phyloP scores from a whole-genome alignment of 257 asterid genomes.

The Catharanthus roseus region DNA sequence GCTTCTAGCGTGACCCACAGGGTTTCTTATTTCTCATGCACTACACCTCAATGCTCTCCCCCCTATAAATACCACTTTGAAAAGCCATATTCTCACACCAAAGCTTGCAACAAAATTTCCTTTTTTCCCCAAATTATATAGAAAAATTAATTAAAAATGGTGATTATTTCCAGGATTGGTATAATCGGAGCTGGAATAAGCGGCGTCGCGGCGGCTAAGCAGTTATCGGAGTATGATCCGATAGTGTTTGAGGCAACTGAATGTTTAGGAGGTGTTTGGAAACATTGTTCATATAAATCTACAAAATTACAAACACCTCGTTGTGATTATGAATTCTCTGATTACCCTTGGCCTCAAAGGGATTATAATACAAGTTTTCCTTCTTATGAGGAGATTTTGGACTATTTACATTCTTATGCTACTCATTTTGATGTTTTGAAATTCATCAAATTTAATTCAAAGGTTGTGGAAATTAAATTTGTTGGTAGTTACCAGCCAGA shows the following conservation, averaged over 20 bases:
- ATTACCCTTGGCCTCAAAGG: constrained; percentile 81
- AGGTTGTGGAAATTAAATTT: constrained; percentile 68
- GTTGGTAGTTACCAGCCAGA: constrained; percentile 25
- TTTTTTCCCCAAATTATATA: no score
- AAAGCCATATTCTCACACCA: background rate
- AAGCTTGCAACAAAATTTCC: background rate
- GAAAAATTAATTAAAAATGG: no score
- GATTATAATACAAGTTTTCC: constrained; percentile 72
- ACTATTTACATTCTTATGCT: constrained; percentile 65
- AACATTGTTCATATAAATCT: constrained; percentile 57
- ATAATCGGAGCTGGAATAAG: constrained; percentile 79
- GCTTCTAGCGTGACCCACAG: constrained; percentile 22
- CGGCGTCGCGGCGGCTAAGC: constrained; percentile 77
- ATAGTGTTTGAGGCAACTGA: constrained; percentile 74
- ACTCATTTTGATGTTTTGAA: constrained; percentile 54
- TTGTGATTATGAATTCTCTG: constrained; percentile 77
- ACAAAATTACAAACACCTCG: constrained; percentile 81
- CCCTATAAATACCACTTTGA: constrained; percentile 28
- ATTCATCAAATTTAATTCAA: constrained; percentile 59
- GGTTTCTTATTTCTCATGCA: constrained; percentile 38
- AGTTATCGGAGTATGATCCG: constrained; percentile 49
- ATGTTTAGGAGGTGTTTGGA: constrained; percentile 85
- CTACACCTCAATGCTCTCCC: constrained; percentile 13
- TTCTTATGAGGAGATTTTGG: constrained; percentile 57
- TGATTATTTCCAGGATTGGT: constrained; percentile 38